These are phyloP conservation scores for Ophiosphaerella korrae DNA, from an alignment of 2,329 filamentous ascomycete genomes.

Conservation along the genomic window DNA sequence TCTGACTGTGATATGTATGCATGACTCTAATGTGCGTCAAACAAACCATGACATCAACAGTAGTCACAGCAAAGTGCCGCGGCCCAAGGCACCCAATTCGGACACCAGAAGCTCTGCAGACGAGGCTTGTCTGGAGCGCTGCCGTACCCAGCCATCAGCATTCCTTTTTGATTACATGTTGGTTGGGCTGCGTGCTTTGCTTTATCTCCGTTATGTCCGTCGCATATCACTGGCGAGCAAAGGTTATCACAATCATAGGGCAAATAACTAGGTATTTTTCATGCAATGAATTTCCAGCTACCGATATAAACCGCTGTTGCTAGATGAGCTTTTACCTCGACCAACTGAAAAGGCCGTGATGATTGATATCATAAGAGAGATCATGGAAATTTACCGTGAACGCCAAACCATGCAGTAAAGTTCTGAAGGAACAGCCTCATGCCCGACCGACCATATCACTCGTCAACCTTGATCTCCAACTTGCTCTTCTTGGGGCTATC, in stretches of 20 bases:
- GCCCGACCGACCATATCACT: slow-evolving; percentile 11
- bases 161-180: neutral
- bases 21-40: neutral
- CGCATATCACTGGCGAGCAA: too few relatives aligned
- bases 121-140: too few relatives aligned
- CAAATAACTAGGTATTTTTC: too few relatives aligned
- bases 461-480: slow-evolving; percentile 44
- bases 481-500: slow-evolving; percentile 40
- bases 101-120: too few relatives aligned
- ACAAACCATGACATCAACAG: too few relatives aligned
- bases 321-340: slow-evolving; percentile 12
- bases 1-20: neutral
- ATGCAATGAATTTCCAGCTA: too few relatives aligned
- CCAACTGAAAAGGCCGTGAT: slow-evolving; percentile 5
- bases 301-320: neutral
- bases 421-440: neutral
- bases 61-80: neutral
- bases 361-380: slow-evolving; percentile 11
- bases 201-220: slow-evolving; percentile 16
- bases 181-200: neutral
- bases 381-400: slow-evolving; percentile 11
- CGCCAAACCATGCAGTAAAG: slow-evolving; percentile 16
- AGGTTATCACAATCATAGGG: too few relatives aligned
- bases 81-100: slow-evolving; percentile 20
- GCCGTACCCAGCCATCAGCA: neutral